Evolutionary conservation across 345 rosid species (phyloP).

Genomic region (Salix koriyanagi): DNA sequence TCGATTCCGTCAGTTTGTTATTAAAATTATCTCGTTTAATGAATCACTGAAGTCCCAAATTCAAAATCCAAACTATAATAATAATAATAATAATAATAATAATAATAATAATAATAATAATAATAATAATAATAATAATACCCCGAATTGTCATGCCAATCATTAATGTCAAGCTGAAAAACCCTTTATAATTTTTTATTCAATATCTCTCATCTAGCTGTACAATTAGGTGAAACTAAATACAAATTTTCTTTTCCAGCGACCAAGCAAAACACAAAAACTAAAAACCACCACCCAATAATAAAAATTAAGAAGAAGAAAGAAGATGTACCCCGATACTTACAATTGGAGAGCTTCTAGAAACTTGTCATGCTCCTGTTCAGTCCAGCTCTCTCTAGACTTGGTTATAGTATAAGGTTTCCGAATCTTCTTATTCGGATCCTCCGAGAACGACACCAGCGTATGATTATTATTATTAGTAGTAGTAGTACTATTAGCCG

Average conservation of each 20-base stretch:
- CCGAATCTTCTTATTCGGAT: slow-evolving; percentile 64
- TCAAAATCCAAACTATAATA: background rate
- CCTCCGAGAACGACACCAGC: slow-evolving; percentile 38
- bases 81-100: background rate
- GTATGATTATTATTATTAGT: slow-evolving; percentile 13
- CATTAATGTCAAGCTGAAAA: background rate
- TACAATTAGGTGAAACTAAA: background rate
- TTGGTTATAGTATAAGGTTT: slow-evolving; percentile 92
- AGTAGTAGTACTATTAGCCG: background rate
- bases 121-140: background rate
- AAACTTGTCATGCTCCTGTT: slow-evolving; percentile 90
- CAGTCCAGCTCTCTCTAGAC: slow-evolving; percentile 97
- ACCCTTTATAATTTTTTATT: background rate
- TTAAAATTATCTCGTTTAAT: background rate
- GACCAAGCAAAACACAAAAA: background rate
- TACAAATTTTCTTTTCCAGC: background rate
- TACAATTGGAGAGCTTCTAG: slow-evolving; percentile 93
- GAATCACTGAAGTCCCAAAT: background rate
- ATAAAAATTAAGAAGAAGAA: background rate
- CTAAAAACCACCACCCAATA: background rate
- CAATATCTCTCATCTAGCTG: background rate
- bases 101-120: background rate
- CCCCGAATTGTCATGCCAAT: background rate
- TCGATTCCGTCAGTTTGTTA: background rate
- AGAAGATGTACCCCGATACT: slow-evolving; percentile 16